Conservation (phyloP, 345 rosid genomes). For the Limnanthes douglasii region DNA sequence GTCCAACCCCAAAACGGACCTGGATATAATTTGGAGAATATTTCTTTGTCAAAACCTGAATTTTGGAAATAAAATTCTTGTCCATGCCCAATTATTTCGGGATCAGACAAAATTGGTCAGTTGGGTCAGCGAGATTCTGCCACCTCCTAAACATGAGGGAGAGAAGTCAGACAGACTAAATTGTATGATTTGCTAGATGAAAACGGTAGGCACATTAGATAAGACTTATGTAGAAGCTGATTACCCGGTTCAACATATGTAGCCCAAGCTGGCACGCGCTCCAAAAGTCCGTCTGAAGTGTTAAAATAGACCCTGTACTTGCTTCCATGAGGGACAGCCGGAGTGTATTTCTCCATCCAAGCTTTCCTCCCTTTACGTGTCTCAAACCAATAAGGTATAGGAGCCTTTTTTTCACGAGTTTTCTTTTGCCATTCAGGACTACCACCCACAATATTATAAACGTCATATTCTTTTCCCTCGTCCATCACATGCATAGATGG, state of each 20-base stretch:
- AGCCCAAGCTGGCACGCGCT: constrained; percentile 97
- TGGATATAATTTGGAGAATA: too few relatives aligned
- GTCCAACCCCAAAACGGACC: too few relatives aligned
- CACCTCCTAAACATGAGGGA: too few relatives aligned
- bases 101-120: too few relatives aligned
- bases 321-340: constrained; percentile 87
- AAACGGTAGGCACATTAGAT: too few relatives aligned
- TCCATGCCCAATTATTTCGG: too few relatives aligned
- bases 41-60: too few relatives aligned
- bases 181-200: too few relatives aligned
- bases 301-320: constrained; percentile 85
- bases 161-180: too few relatives aligned
- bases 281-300: constrained; percentile 80
- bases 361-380: constrained; percentile 92
- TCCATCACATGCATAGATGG: constrained; percentile 75
- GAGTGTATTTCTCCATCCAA: constrained; percentile 74
- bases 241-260: constrained; percentile 87
- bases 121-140: too few relatives aligned
- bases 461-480: constrained; percentile 62
- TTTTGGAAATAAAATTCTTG: too few relatives aligned
- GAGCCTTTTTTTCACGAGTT: constrained; percentile 53
- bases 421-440: constrained; percentile 60
- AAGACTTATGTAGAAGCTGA: constrained; percentile 1
- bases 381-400: constrained; percentile 85
- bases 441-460: constrained; percentile 29